Evolutionary conservation across 768 basidiomycete genomes (phyloP).

Genomic region (Chlorophyllum brunneum): DNA sequence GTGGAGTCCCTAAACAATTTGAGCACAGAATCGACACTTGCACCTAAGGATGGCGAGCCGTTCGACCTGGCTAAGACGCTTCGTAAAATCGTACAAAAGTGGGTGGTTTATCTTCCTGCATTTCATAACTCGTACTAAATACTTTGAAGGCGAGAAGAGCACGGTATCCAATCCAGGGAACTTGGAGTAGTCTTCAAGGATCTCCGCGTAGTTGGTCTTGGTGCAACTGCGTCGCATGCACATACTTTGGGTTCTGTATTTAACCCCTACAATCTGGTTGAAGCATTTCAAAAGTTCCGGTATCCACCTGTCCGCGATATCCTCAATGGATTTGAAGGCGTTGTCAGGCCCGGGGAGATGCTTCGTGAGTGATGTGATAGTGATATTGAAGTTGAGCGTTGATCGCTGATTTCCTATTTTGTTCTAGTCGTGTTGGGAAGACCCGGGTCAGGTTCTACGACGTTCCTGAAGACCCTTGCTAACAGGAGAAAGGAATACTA

Average conservation of each 20-base stretch:
- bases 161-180: slow-evolving; percentile 44
- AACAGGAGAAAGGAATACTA: slow-evolving; percentile 73
- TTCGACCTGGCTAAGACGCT: slow-evolving; percentile 38
- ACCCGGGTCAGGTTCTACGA: slow-evolving; percentile 82
- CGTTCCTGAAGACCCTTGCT: slow-evolving; percentile 76
- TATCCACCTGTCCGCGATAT: slow-evolving; percentile 67
- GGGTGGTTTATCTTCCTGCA: slow-evolving; percentile 14
- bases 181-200: slow-evolving; percentile 60
- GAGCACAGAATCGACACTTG: slow-evolving; percentile 12
- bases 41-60: slow-evolving; percentile 23
- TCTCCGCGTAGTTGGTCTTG: slow-evolving; percentile 58
- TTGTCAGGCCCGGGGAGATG: slow-evolving; percentile 72
- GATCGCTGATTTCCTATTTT: not conserved
- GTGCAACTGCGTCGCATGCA: slow-evolving; percentile 49
- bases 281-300: slow-evolving; percentile 41
- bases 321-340: slow-evolving; percentile 60
- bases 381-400: slow-evolving; percentile 31
- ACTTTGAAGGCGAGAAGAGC: slow-evolving; percentile 38
- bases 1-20: not conserved
- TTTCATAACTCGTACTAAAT: slow-evolving; percentile 12
- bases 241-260: slow-evolving; percentile 57
- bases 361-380: slow-evolving; percentile 47
- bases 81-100: slow-evolving; percentile 23
- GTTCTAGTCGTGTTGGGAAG: slow-evolving; percentile 74
- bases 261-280: slow-evolving; percentile 43